A percentile compares a stretch with the other conserved stretches of the same genome.
These are phyloP conservation scores for Thelonectria olida DNA, from an alignment of 2,329 filamentous ascomycete species.

Conservation along the genomic window DNA sequence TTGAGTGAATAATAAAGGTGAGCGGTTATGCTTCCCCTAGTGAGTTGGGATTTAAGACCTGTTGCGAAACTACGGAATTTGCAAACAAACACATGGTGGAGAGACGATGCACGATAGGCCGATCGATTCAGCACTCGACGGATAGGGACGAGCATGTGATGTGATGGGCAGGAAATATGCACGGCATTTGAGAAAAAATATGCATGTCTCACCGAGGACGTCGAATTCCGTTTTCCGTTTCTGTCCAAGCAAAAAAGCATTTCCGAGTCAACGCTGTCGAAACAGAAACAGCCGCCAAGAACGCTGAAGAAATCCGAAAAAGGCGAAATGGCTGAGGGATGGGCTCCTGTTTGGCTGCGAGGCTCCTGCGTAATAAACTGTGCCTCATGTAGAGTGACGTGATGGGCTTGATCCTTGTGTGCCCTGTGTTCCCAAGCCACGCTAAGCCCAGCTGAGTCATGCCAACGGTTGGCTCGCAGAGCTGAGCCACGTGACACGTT, in stretches of 20 bases:
- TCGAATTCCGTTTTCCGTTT: not conserved
- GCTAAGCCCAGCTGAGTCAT: slow-evolving; percentile 5
- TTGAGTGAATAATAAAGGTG: no score
- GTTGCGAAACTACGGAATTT: slow-evolving; percentile 2
- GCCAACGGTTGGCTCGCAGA: not conserved
- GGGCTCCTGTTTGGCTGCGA: not conserved
- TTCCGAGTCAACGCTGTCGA: not conserved
- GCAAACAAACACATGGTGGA: not conserved
- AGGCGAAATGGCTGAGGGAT: not conserved
- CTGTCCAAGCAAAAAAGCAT: not conserved
- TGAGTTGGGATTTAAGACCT: not conserved
- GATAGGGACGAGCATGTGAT: not conserved
- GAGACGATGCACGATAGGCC: not conserved
- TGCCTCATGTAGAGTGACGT: slow-evolving; percentile 19
- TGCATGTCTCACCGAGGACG: no score
- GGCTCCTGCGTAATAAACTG: not conserved
- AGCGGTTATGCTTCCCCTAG: no score
- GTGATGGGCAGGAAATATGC: not conserved
- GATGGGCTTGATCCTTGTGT: slow-evolving; percentile 5
- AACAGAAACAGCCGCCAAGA: not conserved
- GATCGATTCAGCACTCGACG: not conserved
- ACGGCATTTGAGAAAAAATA: no score
- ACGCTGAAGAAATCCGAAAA: not conserved
- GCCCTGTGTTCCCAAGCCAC: not conserved
- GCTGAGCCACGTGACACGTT: slow-evolving; percentile 14